A percentile compares a stretch with the other conserved stretches of the same genome.
Evolutionary conservation across 2,329 filamentous ascomycete genomes (phyloP).

Genomic region (Aspergillus ustus): DNA sequence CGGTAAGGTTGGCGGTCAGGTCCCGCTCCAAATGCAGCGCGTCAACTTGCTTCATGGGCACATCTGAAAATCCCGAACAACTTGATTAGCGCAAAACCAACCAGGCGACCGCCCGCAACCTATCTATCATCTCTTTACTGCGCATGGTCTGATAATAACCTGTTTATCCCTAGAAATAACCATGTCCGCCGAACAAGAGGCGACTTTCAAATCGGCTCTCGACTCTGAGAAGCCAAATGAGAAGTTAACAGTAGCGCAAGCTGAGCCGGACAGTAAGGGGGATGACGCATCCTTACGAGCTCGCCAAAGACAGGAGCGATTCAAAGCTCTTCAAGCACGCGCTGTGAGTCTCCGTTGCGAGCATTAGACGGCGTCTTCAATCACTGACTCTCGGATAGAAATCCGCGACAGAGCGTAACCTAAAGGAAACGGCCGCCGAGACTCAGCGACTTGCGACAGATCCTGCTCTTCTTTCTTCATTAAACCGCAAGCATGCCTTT

Average conservation of each 20-base stretch:
- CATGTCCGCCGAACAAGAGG: constrained; percentile 21
- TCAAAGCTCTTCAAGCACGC: constrained; percentile 84
- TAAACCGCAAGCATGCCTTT: constrained; percentile 85
- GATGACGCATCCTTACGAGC: constrained; percentile 37
- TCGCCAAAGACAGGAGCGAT: constrained; percentile 74
- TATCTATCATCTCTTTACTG: neutral
- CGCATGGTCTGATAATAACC: neutral
- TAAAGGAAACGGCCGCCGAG: constrained; percentile 83
- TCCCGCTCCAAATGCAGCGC: neutral
- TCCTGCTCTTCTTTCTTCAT: constrained; percentile 72
- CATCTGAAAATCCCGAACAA: neutral
- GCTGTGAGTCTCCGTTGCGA: constrained; percentile 51
- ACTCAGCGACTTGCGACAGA: constrained; percentile 79
- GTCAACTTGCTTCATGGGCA: neutral
- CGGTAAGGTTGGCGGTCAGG: constrained; percentile 4
- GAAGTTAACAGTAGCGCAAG: constrained; percentile 20
- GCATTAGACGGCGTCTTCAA: neutral
- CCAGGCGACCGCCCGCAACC: neutral
- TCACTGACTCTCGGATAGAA: constrained; percentile 40
- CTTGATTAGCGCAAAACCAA: neutral
- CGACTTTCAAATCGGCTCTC: constrained; percentile 1
- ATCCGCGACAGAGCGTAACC: constrained; percentile 60
- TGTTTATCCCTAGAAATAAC: neutral
- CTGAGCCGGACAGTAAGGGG: constrained; percentile 20
- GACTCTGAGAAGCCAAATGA: constrained; percentile 15